phyloP scores from a whole-genome alignment of 192 early-diverging fungal genomes.

The Coemansia sp. region DNA sequence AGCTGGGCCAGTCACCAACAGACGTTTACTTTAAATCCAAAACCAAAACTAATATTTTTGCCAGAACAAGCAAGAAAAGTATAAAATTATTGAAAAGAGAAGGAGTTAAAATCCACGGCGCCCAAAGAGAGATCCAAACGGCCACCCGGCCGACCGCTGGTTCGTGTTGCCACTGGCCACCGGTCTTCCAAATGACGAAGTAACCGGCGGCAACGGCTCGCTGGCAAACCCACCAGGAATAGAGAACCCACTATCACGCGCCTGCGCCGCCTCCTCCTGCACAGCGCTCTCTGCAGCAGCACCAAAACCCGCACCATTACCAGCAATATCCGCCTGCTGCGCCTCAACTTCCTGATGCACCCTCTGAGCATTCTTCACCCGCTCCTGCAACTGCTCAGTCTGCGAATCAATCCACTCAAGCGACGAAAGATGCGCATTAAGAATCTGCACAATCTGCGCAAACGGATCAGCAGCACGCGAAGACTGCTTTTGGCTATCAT shows the following conservation, averaged over 20 bases:
- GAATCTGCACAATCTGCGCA: constrained; percentile 80
- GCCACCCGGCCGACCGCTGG: not conserved
- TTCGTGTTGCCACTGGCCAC: constrained; percentile 5
- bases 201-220: constrained; percentile 32
- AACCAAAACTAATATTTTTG: too few species aligned
- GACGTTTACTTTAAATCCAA: too few species aligned
- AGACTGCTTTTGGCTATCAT: constrained; percentile 14
- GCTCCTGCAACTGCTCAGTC: constrained; percentile 43
- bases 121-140: not conserved
- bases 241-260: constrained; percentile 2
- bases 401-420: constrained; percentile 92
- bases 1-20: too few species aligned
- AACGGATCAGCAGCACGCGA: constrained; percentile 50
- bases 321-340: constrained; percentile 24
- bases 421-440: constrained; percentile 87
- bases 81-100: constrained; percentile 9
- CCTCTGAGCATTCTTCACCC: constrained; percentile 35
- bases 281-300: not conserved
- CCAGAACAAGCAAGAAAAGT: not conserved
- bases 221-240: constrained; percentile 35
- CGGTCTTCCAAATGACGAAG: constrained; percentile 38
- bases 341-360: constrained; percentile 39
- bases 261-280: not conserved
- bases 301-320: constrained; percentile 5
- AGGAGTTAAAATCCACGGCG: constrained; percentile 3